These are phyloP conservation scores for Acacia acuminata DNA, from an alignment of 306 rosid genomes.

Conservation along the genomic window DNA sequence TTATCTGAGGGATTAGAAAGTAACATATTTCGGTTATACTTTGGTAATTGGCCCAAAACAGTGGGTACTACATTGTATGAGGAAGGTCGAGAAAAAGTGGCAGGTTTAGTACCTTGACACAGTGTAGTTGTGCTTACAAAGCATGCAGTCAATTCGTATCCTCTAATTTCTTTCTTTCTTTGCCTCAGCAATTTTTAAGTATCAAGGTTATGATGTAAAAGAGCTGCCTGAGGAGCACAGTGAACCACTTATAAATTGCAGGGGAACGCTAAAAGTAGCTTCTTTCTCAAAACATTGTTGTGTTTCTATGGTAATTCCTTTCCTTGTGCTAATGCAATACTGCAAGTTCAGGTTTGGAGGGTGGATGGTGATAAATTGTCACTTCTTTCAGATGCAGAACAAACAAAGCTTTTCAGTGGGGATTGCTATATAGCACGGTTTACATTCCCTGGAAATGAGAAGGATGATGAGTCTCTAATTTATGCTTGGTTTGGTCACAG, in stretches of 20 bases:
- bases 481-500: slow-evolving; percentile 81
- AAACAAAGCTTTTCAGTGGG: slow-evolving; percentile 68
- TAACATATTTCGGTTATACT: slow-evolving; percentile 63
- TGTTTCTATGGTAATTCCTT: neutral
- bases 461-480: slow-evolving; percentile 72
- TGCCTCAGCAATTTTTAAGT: slow-evolving; percentile 88
- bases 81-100: slow-evolving; percentile 96
- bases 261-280: slow-evolving; percentile 77
- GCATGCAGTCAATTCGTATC: neutral
- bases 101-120: slow-evolving; percentile 56
- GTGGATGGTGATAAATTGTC: slow-evolving; percentile 70
- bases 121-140: slow-evolving; percentile 24
- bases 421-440: slow-evolving; percentile 86
- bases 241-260: slow-evolving; percentile 61
- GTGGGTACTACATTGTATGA: slow-evolving; percentile 79
- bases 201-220: slow-evolving; percentile 88
- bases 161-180: slow-evolving; percentile 26
- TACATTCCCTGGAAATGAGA: slow-evolving; percentile 68
- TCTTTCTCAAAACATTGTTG: slow-evolving; percentile 25
- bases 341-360: slow-evolving; percentile 75
- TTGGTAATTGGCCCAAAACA: slow-evolving; percentile 75
- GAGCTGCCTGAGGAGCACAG: slow-evolving; percentile 83
- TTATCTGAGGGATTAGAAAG: slow-evolving; percentile 90
- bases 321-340: slow-evolving; percentile 28
- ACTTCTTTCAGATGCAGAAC: slow-evolving; percentile 63